Conservation (phyloP, 83 land plant species). For the Thuja plicata region DNA sequence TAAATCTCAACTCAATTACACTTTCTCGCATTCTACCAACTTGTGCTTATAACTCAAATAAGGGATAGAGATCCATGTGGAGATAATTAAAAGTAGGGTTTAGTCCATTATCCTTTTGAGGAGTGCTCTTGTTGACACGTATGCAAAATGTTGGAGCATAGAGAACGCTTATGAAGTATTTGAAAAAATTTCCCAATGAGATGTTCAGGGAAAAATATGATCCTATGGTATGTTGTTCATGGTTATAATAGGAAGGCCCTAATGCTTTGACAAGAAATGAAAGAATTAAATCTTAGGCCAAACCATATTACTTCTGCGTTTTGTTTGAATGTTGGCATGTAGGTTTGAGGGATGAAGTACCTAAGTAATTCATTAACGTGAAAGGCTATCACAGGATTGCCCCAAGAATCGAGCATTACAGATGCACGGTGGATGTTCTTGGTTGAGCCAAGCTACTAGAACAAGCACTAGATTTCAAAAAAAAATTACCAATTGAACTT, state of each 20-base stretch:
- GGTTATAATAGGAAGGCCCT: not conserved
- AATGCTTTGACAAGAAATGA: not conserved
- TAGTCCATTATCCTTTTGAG: not conserved
- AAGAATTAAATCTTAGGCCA: not conserved
- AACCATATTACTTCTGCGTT: not conserved
- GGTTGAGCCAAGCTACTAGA: not conserved
- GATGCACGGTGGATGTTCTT: not conserved
- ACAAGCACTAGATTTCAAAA: not conserved
- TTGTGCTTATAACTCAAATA: not conserved
- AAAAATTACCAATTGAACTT: not conserved
- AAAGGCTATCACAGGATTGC: not conserved
- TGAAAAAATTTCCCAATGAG: not conserved
- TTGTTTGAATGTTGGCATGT: not conserved
- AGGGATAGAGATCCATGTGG: not conserved
- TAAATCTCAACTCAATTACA: not conserved
- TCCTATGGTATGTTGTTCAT: not conserved
- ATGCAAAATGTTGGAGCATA: not conserved
- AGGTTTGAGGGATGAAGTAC: not conserved
- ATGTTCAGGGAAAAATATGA: not conserved
- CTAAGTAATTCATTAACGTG: not conserved
- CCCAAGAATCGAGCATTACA: not conserved
- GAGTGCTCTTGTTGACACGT: not conserved
- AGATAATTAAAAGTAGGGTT: not conserved
- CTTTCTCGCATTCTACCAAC: not conserved
- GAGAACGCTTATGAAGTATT: not conserved